Evolutionary conservation across 306 rosid species (phyloP).

Genomic region (Gastrolobium bilobum): DNA sequence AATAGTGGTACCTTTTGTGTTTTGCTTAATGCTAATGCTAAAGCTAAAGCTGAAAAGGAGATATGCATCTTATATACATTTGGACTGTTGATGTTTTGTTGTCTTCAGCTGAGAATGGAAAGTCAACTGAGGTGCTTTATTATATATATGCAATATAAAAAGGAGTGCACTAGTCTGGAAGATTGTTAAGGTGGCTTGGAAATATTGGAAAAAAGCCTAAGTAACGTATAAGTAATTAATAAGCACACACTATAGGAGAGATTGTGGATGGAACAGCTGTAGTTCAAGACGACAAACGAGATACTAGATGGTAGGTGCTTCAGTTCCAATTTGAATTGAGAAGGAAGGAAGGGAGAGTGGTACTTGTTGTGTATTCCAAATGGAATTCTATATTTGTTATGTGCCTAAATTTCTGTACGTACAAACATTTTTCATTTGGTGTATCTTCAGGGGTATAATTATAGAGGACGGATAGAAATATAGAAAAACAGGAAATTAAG

Average conservation of each 20-base stretch:
- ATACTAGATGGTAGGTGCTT: no score
- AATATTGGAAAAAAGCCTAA: background rate
- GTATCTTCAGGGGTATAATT: no score
- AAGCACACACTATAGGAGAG: background rate
- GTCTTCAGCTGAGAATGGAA: background rate
- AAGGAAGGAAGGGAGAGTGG: no score
- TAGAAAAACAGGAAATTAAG: no score
- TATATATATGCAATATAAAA: background rate
- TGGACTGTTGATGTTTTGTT: background rate
- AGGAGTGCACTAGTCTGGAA: background rate
- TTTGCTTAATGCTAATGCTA: background rate
- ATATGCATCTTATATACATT: background rate
- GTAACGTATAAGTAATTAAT: background rate
- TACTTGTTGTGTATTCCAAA: no score
- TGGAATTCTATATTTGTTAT: no score
- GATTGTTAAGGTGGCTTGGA: conserved; percentile 1
- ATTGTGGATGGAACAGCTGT: no score
- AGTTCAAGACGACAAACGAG: no score
- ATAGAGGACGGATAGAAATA: no score
- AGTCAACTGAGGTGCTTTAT: background rate
- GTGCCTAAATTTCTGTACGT: no score
- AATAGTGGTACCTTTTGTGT: background rate
- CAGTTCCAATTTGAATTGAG: no score
- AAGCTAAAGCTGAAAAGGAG: background rate
- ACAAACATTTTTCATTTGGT: no score